Evolutionary conservation across 805 yeast genomes (phyloP), one percentile per base, ranked within the genome.

Genomic region (Lachancea waltii): DNA sequence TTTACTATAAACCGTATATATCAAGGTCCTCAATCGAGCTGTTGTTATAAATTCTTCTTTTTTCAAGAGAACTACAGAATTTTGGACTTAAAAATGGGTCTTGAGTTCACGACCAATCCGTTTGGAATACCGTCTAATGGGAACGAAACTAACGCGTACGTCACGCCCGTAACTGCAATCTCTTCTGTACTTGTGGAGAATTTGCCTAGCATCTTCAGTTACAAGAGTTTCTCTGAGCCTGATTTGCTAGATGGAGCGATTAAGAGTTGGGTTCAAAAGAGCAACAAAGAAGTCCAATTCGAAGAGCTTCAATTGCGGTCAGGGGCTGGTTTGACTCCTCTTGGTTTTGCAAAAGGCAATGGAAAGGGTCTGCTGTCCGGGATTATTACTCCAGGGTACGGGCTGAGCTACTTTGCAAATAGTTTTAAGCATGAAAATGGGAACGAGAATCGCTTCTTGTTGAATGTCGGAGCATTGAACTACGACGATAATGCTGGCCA

Each of bases 271-370:
- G 56, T 69, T 30, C 32, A 36, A 29, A 45, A 46, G 22, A 40
- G 35, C 8, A 10, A 24, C 6, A 32, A 21, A 9, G 26, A 39
- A 11, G 35, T 43, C 11, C 51, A 36, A 29, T 53, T 53, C 33
- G 50, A 55, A 31, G 62, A 72, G 46, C 60, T 81, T 41, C 86
- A 87, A 54, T 74, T 85, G 40, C 77, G 95, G 58, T 67, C 81
- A 2, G 97, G 96, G 51, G 92, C 95, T 22, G 85, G 90, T 32
- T 72, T 77, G 45, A 74, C 84, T 19, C 71, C 90, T 32, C 65
- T 84, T 35, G 97, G 96, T 26, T 89, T 79, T 63, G 42, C 53
- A 19, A 44, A 49, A 18, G 37, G 45, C 18, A 54, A 53, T 32
- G 60, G 61, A 26, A 65, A 67, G 26, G 19, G 19, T 3, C 40